Evolutionary conservation across 768 basidiomycete species (phyloP), one percentile per base, ranked within the genome.

Genomic region (Boletus sp.): DNA sequence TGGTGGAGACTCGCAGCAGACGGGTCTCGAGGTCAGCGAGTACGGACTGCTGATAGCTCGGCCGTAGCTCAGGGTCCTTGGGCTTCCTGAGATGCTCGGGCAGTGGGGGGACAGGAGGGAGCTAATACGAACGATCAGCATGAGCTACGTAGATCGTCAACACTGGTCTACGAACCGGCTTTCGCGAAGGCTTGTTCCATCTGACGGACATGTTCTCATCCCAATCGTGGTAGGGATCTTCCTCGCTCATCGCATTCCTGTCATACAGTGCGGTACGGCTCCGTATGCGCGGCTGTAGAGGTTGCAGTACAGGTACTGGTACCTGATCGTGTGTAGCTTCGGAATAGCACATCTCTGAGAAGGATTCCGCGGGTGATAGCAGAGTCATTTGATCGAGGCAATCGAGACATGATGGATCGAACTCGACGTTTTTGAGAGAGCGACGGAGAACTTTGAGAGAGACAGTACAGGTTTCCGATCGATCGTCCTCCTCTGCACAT

Each of bases 301-400:
- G 71, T 36, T 72, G 72, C 1, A 72, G 56, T 0, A 60, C 15
- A 5, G 72, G 72, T 0, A 72, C 72, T 10, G 66, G 60, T 5
- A 53, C 39, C 37, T 63, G 59, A 37, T 75, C 74, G 35, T 73
- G 67, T n/a, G 78, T 73, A 7, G 78, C 77, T 45, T 69, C 70
- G 12, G 72, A 61, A 54, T 77, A 79, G 57, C 78, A 79, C 2
- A 76, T 52, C 48, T 78, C 78, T 5, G 76, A 75, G 59, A 78
- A 79, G 28, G 77, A 70, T 28, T 76, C 75, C 3, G 70, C 63
- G 10, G 78, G 78, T 0, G 72, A 70, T 32, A 73, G 63, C 11
- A 79, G 71, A 0, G 79, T 73, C 57, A 77, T 73, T 20, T 77
- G 69, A 63, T 79, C 78, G 37, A 79, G 74, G 39, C 70, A 69